phyloP scores from a whole-genome alignment of 2,329 filamentous ascomycete genomes.

The Escovopsis weberi region DNA sequence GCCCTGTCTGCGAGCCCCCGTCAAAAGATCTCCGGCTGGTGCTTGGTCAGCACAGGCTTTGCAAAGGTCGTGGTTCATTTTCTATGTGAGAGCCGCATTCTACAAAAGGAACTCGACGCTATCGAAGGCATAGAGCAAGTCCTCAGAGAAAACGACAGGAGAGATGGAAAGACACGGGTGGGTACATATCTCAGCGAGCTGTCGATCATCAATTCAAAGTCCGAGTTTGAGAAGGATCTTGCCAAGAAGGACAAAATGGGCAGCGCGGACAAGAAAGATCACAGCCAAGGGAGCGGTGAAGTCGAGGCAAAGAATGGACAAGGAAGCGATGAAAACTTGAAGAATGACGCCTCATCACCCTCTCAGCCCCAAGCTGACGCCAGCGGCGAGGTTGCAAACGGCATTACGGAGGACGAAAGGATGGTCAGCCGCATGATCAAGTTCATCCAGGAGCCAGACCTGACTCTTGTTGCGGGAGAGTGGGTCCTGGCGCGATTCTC shows the following conservation, averaged over 20 bases:
- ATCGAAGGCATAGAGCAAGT: not conserved
- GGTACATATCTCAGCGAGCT: not conserved
- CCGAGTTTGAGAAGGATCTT: not conserved
- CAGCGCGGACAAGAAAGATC: not conserved
- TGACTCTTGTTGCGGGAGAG: conserved; percentile 4
- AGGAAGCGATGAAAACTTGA: not conserved
- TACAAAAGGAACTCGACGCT: conserved; percentile 2
- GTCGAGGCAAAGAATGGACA: not conserved
- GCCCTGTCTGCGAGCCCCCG: conserved; percentile 1
- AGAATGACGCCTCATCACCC: not conserved
- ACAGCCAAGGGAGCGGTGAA: not conserved
- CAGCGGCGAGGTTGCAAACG: not conserved
- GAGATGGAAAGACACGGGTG: not conserved
- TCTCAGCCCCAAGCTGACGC: not conserved
- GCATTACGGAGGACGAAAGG: conserved; percentile 1
- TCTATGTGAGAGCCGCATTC: conserved; percentile 1
- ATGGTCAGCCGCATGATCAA: conserved; percentile 3
- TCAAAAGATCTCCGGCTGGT: conserved; percentile 6
- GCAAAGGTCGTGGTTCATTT: conserved; percentile 2
- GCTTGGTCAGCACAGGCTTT: conserved; percentile 5
- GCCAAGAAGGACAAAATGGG: not conserved
- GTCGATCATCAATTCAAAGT: not conserved
- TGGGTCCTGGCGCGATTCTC: conserved; percentile 6
- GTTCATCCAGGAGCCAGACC: conserved; percentile 5
- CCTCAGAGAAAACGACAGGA: not conserved